Percentiles rank a stretch among this genome's conserved stretches.
These are phyloP conservation scores for Tuber magnatum DNA, from an alignment of 495 filamentous ascomycete species.

Conservation along the genomic window DNA sequence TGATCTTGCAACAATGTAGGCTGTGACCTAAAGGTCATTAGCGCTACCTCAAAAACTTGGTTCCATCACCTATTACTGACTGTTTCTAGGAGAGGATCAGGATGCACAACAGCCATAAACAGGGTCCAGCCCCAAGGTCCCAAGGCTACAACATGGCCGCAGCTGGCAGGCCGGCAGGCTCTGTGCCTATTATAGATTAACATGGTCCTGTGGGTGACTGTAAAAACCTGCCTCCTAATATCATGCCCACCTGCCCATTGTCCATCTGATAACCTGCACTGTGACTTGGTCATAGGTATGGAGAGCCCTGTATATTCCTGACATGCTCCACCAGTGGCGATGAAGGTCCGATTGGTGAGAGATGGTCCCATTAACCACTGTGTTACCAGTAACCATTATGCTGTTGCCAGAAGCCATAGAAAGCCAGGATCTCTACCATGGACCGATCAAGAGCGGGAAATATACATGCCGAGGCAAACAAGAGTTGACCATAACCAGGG, in stretches of 20 bases:
- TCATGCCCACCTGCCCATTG: not conserved
- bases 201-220: not conserved
- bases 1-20: no score
- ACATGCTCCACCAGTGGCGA: not conserved
- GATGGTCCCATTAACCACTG: not conserved
- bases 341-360: not conserved
- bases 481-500: not conserved
- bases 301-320: no score
- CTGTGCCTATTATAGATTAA: not conserved
- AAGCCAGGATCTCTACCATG: no score
- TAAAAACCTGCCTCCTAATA: not conserved
- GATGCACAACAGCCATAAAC: not conserved
- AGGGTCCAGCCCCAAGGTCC: not conserved
- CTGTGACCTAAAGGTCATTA: not conserved
- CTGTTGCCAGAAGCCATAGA: not conserved
- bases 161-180: not conserved
- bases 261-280: not conserved
- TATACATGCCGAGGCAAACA: not conserved
- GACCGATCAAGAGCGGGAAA: not conserved
- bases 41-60: not conserved
- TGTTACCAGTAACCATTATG: not conserved
- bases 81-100: no score
- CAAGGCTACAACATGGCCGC: not conserved
- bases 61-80: not conserved
- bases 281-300: not conserved